Base-by-base conservation (phyloP, 805 yeast species). In the Cyberlindnera meyerae region DNA sequence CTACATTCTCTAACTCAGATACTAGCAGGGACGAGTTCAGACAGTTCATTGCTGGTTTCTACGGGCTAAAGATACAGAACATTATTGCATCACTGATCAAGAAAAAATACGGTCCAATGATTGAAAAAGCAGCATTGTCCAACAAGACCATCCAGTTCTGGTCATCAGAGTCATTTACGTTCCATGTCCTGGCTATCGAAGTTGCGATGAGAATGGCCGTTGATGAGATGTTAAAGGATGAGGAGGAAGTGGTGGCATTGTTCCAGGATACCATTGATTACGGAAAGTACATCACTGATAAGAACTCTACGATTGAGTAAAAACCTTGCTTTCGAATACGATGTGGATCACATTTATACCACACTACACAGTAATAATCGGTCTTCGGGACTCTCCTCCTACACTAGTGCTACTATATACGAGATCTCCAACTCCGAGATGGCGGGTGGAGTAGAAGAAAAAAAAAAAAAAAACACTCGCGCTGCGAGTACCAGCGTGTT, bases 181-280 rank as follows among this genome's bases (percentile, higher is more conserved):
- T 72, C 13, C 77, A 74, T 48, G 78, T 81, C 2, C 54, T 82
- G 17, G 77, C 84, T 7, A 79, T 82, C 18, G 89, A 82, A 47
- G 54, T 82, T 6, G 65, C 78, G 4, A 58, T 75, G 6, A 58
- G 76, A 21, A 48, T 79, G 15, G 69, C 74, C 7, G 63, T 67
- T 52, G 66, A 69, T 4, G 81, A 78, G 42, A 47, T 65, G 55
- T 37, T 47, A 2, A 39, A 63, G 25, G 48, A 56, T n/a, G 45
- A 68, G 12, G 68, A 61, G 3, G 57, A 60, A 16, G 82, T 80
- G 0, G 71, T 71, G 42, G 62, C 61, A 11, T 47, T 73, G 12
- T 60, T 80, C 52, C 62, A 60, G 25, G 54, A 59, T 3, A 77
- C 82, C 0, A 45, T 54, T 1, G 77, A 73, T 22, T 75, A 64